Percentiles rank a stretch among this genome's conserved stretches.
phyloP scores from a whole-genome alignment of 1,284 basidiomycete species.

The Apiotrichum laibachii region DNA sequence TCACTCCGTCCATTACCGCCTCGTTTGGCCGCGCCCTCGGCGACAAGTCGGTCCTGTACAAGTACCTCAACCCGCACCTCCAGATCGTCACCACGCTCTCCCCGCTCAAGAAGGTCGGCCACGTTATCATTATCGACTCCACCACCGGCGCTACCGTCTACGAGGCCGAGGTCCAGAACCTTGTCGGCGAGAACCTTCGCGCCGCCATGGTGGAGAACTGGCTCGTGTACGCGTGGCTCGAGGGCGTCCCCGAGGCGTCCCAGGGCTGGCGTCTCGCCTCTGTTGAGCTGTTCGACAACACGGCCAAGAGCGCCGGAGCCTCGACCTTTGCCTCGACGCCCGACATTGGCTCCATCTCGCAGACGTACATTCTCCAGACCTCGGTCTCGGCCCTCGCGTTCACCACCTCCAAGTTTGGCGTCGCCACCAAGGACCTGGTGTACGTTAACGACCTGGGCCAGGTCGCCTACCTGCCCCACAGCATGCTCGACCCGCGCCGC shows the following conservation, averaged over 20 bases:
- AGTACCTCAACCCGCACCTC: constrained; percentile 85
- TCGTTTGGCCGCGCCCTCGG: constrained; percentile 79
- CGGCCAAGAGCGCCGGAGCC: constrained; percentile 66
- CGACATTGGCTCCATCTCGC: constrained; percentile 62
- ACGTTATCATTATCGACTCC: constrained; percentile 72
- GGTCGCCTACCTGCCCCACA: constrained; percentile 70
- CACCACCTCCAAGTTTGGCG: constrained; percentile 82
- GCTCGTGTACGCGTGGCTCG: constrained; percentile 73
- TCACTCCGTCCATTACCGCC: constrained; percentile 60
- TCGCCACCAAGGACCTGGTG: constrained; percentile 80
- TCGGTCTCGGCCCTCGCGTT: constrained; percentile 67
- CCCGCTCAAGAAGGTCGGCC: constrained; percentile 48
- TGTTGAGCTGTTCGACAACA: constrained; percentile 83
- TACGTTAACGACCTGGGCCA: constrained; percentile 73
- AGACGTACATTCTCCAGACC: constrained; percentile 69
- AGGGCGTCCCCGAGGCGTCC: constrained; percentile 34
- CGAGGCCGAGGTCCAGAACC: constrained; percentile 52
- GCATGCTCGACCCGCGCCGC: constrained; percentile 78
- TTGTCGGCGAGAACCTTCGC: constrained; percentile 56
- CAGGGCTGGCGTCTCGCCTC: constrained; percentile 71
- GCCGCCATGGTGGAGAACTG: constrained; percentile 83
- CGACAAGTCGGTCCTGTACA: constrained; percentile 85
- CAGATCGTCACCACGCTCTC: constrained; percentile 64
- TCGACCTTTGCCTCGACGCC: constrained; percentile 62
- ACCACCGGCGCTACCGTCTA: constrained; percentile 75